Evolutionary conservation across 805 yeast species (phyloP).

Genomic region (Candida palmyrensis): DNA sequence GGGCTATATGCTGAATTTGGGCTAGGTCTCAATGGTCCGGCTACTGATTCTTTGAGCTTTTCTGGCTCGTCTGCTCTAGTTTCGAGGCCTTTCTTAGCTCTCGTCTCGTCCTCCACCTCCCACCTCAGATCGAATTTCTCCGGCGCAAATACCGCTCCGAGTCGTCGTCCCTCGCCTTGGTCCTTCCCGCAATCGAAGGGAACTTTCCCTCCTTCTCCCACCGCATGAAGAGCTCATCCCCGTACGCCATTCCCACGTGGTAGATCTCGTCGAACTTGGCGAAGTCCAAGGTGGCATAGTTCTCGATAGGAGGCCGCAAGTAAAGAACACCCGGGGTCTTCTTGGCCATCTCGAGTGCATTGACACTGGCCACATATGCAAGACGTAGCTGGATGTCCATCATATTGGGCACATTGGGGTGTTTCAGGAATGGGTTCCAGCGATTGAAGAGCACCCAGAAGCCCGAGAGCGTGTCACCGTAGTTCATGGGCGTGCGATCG

Average conservation of each 20-base stretch:
- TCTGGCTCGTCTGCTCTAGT: no score
- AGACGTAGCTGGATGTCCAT: constrained; percentile 90
- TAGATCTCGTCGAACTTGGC: constrained; percentile 88
- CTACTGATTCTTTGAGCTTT: no score
- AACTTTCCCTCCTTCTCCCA: constrained; percentile 50
- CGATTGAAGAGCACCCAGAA: constrained; percentile 84
- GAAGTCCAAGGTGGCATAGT: constrained; percentile 87
- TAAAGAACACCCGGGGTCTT: constrained; percentile 79
- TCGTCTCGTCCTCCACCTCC: no score
- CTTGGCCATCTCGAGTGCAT: constrained; percentile 86
- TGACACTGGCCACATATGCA: constrained; percentile 93
- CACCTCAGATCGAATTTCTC: constrained; percentile 70
- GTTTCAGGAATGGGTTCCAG: constrained; percentile 83
- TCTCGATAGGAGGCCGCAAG: constrained; percentile 90
- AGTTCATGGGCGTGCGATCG: constrained; percentile 82
- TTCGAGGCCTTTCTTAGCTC: no score
- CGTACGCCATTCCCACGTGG: constrained; percentile 73
- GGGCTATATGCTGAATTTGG: no score
- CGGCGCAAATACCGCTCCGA: constrained; percentile 31
- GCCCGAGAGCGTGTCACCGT: constrained; percentile 92
- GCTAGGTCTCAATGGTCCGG: no score
- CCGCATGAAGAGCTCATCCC: constrained; percentile 49
- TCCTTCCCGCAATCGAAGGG: constrained; percentile 57
- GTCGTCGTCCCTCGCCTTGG: constrained; percentile 17
- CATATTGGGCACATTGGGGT: constrained; percentile 89